Conservation (phyloP, 352 stramenopile species). For the Phytophthora lateralis region DNA sequence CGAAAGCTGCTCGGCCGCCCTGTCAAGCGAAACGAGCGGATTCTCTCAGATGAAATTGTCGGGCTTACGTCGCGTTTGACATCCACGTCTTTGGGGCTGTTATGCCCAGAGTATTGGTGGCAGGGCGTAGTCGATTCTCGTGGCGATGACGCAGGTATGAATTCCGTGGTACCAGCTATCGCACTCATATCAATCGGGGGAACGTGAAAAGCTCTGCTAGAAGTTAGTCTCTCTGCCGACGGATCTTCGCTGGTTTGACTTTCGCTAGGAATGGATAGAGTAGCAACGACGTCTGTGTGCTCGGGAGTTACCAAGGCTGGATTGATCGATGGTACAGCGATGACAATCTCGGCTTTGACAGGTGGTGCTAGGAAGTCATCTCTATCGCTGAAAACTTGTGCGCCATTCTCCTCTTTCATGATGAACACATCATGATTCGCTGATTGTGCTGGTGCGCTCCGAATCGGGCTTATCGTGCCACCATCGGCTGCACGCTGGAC, state of each 20-base stretch:
- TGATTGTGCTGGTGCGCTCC: not conserved
- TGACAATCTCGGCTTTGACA: not conserved
- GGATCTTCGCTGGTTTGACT: not conserved
- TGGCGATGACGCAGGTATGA: conserved; percentile 1
- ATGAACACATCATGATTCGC: not conserved
- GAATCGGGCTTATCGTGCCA: not conserved
- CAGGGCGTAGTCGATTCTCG: not conserved
- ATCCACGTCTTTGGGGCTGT: not conserved
- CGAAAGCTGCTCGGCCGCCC: conserved; percentile 17
- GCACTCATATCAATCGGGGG: conserved; percentile 23
- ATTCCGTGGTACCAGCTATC: conserved; percentile 2
- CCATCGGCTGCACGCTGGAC: not conserved
- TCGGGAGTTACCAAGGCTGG: not conserved
- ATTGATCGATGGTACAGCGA: not conserved
- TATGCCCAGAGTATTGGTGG: not conserved
- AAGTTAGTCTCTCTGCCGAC: not conserved
- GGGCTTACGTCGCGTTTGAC: not conserved
- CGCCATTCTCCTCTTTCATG: not conserved
- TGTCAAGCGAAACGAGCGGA: conserved; percentile 13
- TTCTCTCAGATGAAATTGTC: conserved; percentile 4
- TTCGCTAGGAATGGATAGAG: not conserved
- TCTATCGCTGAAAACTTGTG: not conserved
- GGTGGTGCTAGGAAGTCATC: not conserved
- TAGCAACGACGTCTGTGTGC: not conserved
- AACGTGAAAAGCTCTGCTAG: conserved; percentile 12